These are phyloP conservation scores for Mercurialis annua DNA, from an alignment of 345 rosid species.

Conservation along the genomic window DNA sequence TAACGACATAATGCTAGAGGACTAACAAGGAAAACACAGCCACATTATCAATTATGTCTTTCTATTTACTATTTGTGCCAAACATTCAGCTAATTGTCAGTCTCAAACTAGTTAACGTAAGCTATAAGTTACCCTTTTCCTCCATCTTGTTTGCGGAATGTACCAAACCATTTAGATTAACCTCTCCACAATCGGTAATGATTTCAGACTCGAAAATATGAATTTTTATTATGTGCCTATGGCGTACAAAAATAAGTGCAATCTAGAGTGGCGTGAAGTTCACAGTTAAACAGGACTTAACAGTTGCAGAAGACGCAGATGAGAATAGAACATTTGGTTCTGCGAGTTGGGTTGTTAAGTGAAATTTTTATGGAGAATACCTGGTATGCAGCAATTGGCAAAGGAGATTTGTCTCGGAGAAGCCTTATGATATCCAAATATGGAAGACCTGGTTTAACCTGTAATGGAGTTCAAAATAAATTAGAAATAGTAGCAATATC, in stretches of 20 bases:
- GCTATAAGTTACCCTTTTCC: background rate
- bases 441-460: conserved; percentile 98
- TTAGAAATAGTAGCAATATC: conserved; percentile 16
- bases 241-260: background rate
- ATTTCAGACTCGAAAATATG: background rate
- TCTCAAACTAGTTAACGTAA: background rate
- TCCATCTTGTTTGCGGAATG: background rate
- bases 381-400: conserved; percentile 96
- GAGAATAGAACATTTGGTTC: background rate
- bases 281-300: background rate
- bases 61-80: background rate
- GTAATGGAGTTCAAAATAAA: conserved; percentile 18
- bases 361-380: conserved; percentile 27
- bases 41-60: background rate
- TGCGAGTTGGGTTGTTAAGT: background rate
- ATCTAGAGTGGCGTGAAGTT: background rate
- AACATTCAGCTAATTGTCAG: background rate
- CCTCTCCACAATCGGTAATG: background rate
- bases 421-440: conserved; percentile 92
- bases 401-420: conserved; percentile 67
- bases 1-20: background rate
- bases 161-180: background rate
- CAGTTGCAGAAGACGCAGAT: background rate
- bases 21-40: background rate
- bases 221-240: background rate